Evolutionary conservation across 257 asterid species (phyloP).

Genomic region (Jacaranda mimosifolia): DNA sequence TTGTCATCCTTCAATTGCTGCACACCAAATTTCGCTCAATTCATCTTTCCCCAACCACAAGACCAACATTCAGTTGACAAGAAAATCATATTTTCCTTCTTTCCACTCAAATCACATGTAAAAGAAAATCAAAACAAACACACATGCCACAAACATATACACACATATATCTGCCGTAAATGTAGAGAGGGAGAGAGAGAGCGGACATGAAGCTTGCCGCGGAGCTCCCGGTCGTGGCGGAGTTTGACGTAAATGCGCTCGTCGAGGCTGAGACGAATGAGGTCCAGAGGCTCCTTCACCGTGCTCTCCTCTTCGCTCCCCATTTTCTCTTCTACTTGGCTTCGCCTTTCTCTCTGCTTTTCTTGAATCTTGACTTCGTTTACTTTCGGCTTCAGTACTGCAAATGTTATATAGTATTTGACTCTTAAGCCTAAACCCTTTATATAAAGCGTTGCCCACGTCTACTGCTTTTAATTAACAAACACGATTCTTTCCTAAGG

Average conservation of each 20-base stretch:
- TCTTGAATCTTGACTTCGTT: background rate
- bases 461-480: too few relatives aligned
- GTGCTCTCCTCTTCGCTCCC: constrained; percentile 83
- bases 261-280: constrained; percentile 81
- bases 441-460: too few relatives aligned
- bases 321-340: constrained; percentile 39
- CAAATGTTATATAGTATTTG: background rate
- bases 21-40: constrained; percentile 31
- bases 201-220: constrained; percentile 93
- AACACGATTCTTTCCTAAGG: too few relatives aligned
- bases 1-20: constrained; percentile 29
- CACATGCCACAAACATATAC: constrained; percentile 1
- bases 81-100: background rate
- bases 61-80: constrained; percentile 24
- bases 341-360: background rate
- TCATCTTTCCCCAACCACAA: constrained; percentile 16
- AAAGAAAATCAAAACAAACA: background rate
- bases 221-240: constrained; percentile 97
- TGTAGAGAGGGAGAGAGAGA: background rate
- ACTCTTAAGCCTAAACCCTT: background rate
- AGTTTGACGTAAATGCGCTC: constrained; percentile 93
- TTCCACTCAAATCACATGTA: background rate
- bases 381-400: background rate
- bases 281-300: constrained; percentile 85
- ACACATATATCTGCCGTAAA: constrained; percentile 29